phyloP scores from a whole-genome alignment of 1,284 basidiomycete species.

The Jaminaea rosea region DNA sequence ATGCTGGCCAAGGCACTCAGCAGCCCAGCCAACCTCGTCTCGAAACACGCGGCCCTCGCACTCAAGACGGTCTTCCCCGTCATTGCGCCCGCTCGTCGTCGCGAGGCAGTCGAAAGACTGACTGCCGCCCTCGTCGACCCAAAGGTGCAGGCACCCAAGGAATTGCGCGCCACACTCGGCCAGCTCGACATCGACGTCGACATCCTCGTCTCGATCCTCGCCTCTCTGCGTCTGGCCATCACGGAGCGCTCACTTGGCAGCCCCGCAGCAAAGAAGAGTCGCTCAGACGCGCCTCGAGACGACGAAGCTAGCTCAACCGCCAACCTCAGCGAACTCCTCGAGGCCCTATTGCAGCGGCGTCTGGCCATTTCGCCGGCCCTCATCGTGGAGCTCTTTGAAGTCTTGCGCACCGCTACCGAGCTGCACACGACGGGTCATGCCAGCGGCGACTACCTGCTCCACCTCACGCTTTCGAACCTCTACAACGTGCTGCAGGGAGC shows the following conservation, averaged over 20 bases:
- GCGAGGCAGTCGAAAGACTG: not conserved
- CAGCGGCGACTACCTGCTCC: slow-evolving; percentile 76
- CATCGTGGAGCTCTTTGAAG: slow-evolving; percentile 65
- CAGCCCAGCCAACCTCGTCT: slow-evolving; percentile 8
- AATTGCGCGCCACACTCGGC: not conserved
- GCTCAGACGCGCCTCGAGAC: no score
- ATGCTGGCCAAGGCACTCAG: slow-evolving; percentile 16
- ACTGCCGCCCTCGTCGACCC: not conserved
- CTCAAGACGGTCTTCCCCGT: slow-evolving; percentile 14
- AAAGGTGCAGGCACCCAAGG: not conserved
- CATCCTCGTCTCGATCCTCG: not conserved
- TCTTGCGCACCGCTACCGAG: slow-evolving; percentile 62
- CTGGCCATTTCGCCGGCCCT: slow-evolving; percentile 64
- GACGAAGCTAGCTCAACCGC: not conserved
- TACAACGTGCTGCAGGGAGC: slow-evolving; percentile 58
- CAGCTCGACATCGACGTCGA: not conserved
- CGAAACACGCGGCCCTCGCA: slow-evolving; percentile 27
- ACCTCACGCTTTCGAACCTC: slow-evolving; percentile 67
- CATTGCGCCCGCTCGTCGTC: not conserved
- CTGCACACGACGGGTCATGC: slow-evolving; percentile 50
- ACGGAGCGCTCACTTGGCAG: not conserved
- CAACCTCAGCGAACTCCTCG: slow-evolving; percentile 54
- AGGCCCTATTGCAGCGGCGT: slow-evolving; percentile 60
- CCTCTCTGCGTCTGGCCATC: not conserved
- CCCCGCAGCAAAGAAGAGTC: not conserved